Conservation (phyloP, 305 asterid species). For the Fraxinus sp. region DNA sequence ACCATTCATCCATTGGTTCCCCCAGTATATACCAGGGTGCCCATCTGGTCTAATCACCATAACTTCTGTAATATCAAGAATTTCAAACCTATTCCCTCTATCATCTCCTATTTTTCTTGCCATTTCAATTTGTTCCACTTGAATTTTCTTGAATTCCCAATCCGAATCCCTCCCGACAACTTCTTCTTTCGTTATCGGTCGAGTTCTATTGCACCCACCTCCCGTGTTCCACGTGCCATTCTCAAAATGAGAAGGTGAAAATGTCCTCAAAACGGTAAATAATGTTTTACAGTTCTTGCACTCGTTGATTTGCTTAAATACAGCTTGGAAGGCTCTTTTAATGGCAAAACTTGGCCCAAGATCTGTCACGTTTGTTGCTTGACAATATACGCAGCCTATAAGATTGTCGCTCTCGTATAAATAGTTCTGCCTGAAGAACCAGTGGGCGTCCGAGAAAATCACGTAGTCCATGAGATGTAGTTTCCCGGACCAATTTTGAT, state of each 20-base stretch:
- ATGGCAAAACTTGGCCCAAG: conserved; percentile 48
- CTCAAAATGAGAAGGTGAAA: conserved; percentile 56
- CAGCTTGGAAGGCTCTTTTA: conserved; percentile 45
- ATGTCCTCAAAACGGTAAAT: conserved; percentile 39
- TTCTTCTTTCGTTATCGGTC: conserved; percentile 35
- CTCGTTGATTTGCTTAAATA: conserved; percentile 41
- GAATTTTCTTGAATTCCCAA: conserved; percentile 37
- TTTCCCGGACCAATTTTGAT: conserved; percentile 47
- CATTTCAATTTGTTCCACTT: conserved; percentile 43
- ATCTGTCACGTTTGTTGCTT: conserved; percentile 31
- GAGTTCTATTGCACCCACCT: conserved; percentile 53
- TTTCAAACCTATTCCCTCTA: conserved; percentile 33
- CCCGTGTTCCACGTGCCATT: conserved; percentile 57
- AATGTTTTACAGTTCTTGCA: conserved; percentile 41
- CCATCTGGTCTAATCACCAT: conserved; percentile 59
- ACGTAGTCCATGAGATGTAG: conserved; percentile 53
- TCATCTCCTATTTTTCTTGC: conserved; percentile 30
- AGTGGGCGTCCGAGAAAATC: conserved; percentile 56
- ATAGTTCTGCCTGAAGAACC: conserved; percentile 58
- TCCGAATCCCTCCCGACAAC: conserved; percentile 15
- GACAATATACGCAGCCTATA: conserved; percentile 67
- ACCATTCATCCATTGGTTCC: conserved; percentile 50
- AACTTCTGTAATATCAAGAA: conserved; percentile 53
- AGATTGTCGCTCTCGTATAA: conserved; percentile 43
- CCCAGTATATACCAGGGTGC: conserved; percentile 52